A percentile compares a stretch with the other conserved stretches of the same genome.
Evolutionary conservation across 1,284 basidiomycete species (phyloP).

Genomic region (Tilletia indica): DNA sequence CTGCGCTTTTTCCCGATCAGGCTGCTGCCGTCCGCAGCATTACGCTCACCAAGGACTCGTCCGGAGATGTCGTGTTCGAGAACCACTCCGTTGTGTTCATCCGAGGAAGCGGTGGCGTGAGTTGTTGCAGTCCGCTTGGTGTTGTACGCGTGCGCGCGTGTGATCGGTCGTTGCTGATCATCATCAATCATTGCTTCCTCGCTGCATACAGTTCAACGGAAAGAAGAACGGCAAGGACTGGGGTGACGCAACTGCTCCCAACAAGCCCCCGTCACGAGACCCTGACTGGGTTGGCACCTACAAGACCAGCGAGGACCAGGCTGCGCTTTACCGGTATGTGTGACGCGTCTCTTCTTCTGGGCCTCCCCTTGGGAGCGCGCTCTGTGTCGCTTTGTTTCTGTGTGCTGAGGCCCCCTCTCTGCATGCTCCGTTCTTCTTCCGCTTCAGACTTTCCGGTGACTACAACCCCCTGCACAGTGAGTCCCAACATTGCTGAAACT

Average conservation of each 20-base stretch:
- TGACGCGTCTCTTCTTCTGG: background rate
- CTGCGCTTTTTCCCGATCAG: constrained; percentile 61
- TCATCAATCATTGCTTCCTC: too few relatives aligned
- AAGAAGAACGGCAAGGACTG: constrained; percentile 83
- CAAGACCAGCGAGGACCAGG: constrained; percentile 56
- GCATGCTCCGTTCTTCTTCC: too few relatives aligned
- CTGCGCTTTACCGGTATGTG: constrained; percentile 69
- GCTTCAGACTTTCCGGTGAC: constrained; percentile 44
- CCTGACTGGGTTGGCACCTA: constrained; percentile 50
- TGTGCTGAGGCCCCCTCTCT: too few relatives aligned
- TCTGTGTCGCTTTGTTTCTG: too few relatives aligned
- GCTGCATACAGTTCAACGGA: constrained; percentile 69
- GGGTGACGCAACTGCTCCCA: constrained; percentile 80
- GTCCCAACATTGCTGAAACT: background rate
- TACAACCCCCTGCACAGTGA: constrained; percentile 79
- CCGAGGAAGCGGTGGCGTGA: constrained; percentile 79
- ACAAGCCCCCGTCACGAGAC: constrained; percentile 67
- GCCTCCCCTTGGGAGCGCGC: background rate
- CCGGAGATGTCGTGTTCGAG: constrained; percentile 82
- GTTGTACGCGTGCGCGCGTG: too few relatives aligned
- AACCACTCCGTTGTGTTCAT: constrained; percentile 90
- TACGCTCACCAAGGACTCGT: constrained; percentile 65
- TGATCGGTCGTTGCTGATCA: too few relatives aligned
- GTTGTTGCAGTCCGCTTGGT: background rate
- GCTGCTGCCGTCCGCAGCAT: constrained; percentile 80